Percentiles rank a stretch among this genome's conserved stretches.
phyloP scores from a whole-genome alignment of 148 eudicot species.

The Fagopyrum tataricum region DNA sequence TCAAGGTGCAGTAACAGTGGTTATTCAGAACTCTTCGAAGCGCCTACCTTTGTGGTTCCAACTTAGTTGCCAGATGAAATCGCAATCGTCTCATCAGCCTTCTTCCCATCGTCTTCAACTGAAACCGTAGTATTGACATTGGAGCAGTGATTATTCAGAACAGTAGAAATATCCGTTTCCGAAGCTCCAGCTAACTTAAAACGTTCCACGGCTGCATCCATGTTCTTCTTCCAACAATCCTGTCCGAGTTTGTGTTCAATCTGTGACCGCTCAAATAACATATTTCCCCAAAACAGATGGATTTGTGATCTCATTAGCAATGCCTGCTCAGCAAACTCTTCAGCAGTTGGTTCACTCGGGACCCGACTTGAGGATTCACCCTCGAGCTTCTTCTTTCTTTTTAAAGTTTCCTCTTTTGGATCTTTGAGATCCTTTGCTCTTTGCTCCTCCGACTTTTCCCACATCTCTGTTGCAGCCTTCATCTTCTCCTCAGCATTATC shows the following conservation, averaged over 20 bases:
- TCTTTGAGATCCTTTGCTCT: constrained; percentile 74
- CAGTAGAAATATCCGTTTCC: constrained; percentile 66
- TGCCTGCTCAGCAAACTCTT: constrained; percentile 85
- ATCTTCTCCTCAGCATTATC: constrained; percentile 84
- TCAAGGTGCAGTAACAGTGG: neutral
- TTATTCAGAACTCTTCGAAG: neutral
- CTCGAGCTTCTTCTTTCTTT: constrained; percentile 57
- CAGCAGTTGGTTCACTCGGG: constrained; percentile 61
- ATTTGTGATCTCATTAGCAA: constrained; percentile 89
- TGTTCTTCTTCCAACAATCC: constrained; percentile 55
- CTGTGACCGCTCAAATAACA: constrained; percentile 88
- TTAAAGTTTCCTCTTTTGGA: constrained; percentile 61
- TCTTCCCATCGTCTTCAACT: constrained; percentile 35
- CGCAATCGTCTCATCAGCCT: constrained; percentile 22
- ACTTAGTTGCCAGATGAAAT: constrained; percentile 17
- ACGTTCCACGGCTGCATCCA: constrained; percentile 66
- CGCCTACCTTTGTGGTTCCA: neutral
- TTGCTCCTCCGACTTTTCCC: constrained; percentile 87
- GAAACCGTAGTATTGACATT: constrained; percentile 26
- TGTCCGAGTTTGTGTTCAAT: constrained; percentile 65
- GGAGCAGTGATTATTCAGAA: constrained; percentile 77
- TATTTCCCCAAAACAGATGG: constrained; percentile 94
- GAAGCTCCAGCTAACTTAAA: constrained; percentile 96
- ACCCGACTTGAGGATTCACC: constrained; percentile 37
- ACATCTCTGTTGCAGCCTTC: constrained; percentile 86